Base-by-base conservation (phyloP, 2,329 filamentous ascomycete genomes). In the Elsinoe arachidis region DNA sequence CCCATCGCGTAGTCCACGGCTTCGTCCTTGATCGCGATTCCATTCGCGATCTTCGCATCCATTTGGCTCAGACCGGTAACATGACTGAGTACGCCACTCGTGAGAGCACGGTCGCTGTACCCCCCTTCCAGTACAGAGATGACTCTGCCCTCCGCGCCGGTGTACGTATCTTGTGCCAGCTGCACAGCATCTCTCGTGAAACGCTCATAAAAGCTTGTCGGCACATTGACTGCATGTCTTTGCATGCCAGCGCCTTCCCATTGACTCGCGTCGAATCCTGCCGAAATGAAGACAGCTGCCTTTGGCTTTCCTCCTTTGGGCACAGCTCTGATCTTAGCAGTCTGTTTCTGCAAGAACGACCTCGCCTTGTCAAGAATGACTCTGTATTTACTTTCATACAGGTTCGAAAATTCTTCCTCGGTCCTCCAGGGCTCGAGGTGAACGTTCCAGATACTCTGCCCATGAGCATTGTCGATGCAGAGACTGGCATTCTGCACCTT, bases 231-330 rank as follows among this genome's bases (percentile, higher is more conserved):
- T 58, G 88, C 86, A 71, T 99, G 93, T 47, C 93, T 82, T 72
- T 99, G 93, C 93, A 99, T 99, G 2, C 89, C 90, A 3, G 81
- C 78, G 15, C 87, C 85, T 70, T 99, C 93, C 84, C 88, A 95
- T 69, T 99, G 90, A 67, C 91, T 96, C 2, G 93, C 93, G 72
- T 99, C 93, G 63, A 99, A 99, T 0, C 93, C 95, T 1, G 93
- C 91, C 46, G 92, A 97, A 52, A 99, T 75, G 73, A 99, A 99
- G 46, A 99, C 90, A 34, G 89, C 92, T 1, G 88, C 88, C 66
- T 86, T 92, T 3, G 90, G 87, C 21, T 75, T 75, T 34, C 84
- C 79, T 38, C 82, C 80, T 53, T 77, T 79, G 9, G 79, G 73
- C 0, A 79, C 74, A 15, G 76, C 74, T 9, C 75, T 77, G 30